phyloP scores from a whole-genome alignment of 352 stramenopile genomes.

The Phytophthora vignae region DNA sequence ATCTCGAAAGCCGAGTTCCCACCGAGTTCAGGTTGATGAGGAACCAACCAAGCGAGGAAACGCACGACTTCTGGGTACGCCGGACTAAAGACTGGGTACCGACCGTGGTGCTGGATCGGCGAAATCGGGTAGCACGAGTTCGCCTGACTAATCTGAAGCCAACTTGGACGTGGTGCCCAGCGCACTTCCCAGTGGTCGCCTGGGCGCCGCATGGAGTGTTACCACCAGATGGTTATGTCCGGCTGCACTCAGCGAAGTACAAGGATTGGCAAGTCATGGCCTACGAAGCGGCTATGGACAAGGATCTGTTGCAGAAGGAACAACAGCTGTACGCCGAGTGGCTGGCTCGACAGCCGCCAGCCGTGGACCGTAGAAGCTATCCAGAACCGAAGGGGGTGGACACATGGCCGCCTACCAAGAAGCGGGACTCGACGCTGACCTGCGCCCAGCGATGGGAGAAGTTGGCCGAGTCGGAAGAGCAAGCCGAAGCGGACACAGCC shows the following conservation, averaged over 20 bases:
- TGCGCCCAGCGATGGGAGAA: too few relatives aligned
- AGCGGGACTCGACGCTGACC: too few relatives aligned
- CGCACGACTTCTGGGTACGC: background rate
- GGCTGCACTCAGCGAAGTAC: background rate
- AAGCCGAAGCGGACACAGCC: too few relatives aligned
- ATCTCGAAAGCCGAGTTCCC: too few relatives aligned
- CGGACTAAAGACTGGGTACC: conserved; percentile 21
- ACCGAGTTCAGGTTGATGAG: too few relatives aligned
- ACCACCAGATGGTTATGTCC: background rate
- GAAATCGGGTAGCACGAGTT: conserved; percentile 62
- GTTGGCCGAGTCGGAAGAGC: too few relatives aligned
- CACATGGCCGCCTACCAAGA: background rate
- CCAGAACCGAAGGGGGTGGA: background rate
- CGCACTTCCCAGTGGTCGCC: conserved; percentile 78
- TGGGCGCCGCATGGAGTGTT: background rate
- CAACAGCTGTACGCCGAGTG: background rate
- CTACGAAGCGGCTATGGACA: too few relatives aligned
- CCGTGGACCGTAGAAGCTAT: background rate
- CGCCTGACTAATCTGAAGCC: conserved; percentile 58
- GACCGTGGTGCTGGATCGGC: conserved; percentile 62
- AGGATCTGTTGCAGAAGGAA: too few relatives aligned
- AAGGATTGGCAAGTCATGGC: background rate
- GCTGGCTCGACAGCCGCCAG: background rate
- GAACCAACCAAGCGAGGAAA: background rate
- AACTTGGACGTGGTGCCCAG: conserved; percentile 94